A percentile compares a stretch with the other conserved stretches of the same genome.
Conservation (phyloP, 2,329 filamentous ascomycete species). For the Colletotrichum shisoi region DNA sequence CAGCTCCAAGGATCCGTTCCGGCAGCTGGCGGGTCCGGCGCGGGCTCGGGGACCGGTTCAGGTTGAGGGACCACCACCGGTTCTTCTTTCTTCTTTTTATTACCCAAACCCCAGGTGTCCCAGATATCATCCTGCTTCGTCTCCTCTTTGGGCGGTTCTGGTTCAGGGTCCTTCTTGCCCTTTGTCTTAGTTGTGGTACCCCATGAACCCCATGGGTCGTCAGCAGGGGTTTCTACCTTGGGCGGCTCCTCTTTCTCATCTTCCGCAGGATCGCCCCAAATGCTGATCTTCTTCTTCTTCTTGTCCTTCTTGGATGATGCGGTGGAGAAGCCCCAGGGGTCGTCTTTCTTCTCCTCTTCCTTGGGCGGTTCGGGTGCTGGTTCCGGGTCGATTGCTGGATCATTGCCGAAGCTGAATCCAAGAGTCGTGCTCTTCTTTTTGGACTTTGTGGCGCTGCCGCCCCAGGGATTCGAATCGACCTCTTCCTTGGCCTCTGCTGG, state of each 20-base stretch:
- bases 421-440: constrained; percentile 58
- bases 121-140: constrained; percentile 41
- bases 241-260: constrained; percentile 45
- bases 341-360: constrained; percentile 51
- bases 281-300: constrained; percentile 54
- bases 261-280: constrained; percentile 50
- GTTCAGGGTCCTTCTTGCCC: constrained; percentile 53
- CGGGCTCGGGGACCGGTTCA: constrained; percentile 41
- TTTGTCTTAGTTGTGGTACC: constrained; percentile 51
- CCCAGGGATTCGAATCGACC: constrained; percentile 60
- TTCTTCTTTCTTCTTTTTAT: constrained; percentile 45
- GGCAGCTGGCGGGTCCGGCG: constrained; percentile 44
- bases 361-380: constrained; percentile 17
- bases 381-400: constrained; percentile 30
- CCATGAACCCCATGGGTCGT: constrained; percentile 46
- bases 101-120: constrained; percentile 42
- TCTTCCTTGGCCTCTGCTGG: constrained; percentile 54
- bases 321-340: constrained; percentile 47
- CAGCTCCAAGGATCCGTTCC: constrained; percentile 50
- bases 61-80: constrained; percentile 42
- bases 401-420: constrained; percentile 58
- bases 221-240: constrained; percentile 42
- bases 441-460: constrained; percentile 55
- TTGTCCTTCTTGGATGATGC: constrained; percentile 53
- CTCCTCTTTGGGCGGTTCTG: constrained; percentile 30